phyloP scores from a whole-genome alignment of 2,329 filamentous ascomycete genomes.

The Coniochaeta sp. region DNA sequence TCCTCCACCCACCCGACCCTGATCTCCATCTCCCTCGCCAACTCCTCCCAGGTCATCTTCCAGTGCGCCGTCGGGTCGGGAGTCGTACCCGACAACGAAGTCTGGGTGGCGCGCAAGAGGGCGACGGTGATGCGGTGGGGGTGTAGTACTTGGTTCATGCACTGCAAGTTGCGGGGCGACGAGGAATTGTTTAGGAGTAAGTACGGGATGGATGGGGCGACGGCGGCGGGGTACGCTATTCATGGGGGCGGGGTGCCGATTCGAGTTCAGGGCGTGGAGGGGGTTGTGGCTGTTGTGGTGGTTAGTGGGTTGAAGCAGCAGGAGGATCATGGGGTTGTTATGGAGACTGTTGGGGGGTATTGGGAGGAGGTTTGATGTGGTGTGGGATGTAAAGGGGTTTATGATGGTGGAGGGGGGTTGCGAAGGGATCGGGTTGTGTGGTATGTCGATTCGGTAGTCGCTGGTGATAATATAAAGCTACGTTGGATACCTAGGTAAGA shows the following conservation, averaged over 20 bases:
- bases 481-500: no score
- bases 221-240: constrained; percentile 60
- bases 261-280: constrained; percentile 65
- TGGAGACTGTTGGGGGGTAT: constrained; percentile 56
- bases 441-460: no score
- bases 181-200: constrained; percentile 59
- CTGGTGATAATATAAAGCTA: no score
- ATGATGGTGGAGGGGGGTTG: not conserved
- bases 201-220: constrained; percentile 51
- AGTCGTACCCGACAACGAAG: constrained; percentile 63
- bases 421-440: no score
- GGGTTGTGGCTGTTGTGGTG: constrained; percentile 66
- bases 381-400: not conserved
- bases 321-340: constrained; percentile 70
- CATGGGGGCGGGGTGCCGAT: constrained; percentile 73
- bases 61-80: constrained; percentile 62
- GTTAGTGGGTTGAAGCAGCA: constrained; percentile 71
- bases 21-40: constrained; percentile 58
- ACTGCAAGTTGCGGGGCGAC: constrained; percentile 58
- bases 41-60: constrained; percentile 57
- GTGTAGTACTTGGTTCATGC: constrained; percentile 63
- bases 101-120: constrained; percentile 64
- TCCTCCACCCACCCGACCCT: constrained; percentile 41
- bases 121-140: constrained; percentile 68
- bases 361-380: constrained; percentile 21